Base-by-base conservation (phyloP, 306 rosid genomes). In the Sphenostylis stenocarpa region DNA sequence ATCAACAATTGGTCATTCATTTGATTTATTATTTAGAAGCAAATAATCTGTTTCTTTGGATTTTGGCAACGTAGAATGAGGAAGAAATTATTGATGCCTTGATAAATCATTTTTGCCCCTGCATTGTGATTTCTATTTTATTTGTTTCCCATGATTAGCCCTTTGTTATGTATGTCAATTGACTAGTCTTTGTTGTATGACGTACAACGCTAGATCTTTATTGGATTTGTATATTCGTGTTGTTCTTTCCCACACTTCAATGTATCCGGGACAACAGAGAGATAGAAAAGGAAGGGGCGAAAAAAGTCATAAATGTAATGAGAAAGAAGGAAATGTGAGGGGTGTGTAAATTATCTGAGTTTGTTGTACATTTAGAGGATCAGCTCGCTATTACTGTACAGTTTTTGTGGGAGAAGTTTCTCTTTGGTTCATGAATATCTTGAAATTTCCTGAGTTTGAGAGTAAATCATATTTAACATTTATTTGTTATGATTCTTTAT, bases 1-100 rank as follows among this genome's bases (percentile, higher is more conserved):
- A 15, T 85, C 93, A 39, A 84, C 92, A 3, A 72, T 89, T 31
- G 91, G 91, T 80, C 80, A 87, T 60, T 88, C 91, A 5, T 78
- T 85, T 79, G 82, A 80, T 86, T 76, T 84, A 51, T 72, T 93
- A 56, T 83, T 91, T 76, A 83, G 76, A 71, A 72, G 82, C 79
- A 90, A 85, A 81, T 90, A 86, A 81, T 78, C 71, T 67, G 44
- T 73, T 78, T 49, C 77, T 15, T 60, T 8, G 72, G 85, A 81
- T 75, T 82, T 69, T n/a, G 63, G 49, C 69, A 64, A 71, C 79
- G 48, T 62, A 65, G 53, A 74, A 75, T 73, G 75, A 81, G 79
- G 81, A 78, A 76, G 36, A 29, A 66, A 52, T 8, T 29, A 43
- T 15, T 15, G 36, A 44, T 21, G 62, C 62, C 21, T 70, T 64